A percentile compares a stretch with the other conserved stretches of the same genome.
Evolutionary conservation across 1,284 basidiomycete species (phyloP).

Genomic region (Trametes pubescens): DNA sequence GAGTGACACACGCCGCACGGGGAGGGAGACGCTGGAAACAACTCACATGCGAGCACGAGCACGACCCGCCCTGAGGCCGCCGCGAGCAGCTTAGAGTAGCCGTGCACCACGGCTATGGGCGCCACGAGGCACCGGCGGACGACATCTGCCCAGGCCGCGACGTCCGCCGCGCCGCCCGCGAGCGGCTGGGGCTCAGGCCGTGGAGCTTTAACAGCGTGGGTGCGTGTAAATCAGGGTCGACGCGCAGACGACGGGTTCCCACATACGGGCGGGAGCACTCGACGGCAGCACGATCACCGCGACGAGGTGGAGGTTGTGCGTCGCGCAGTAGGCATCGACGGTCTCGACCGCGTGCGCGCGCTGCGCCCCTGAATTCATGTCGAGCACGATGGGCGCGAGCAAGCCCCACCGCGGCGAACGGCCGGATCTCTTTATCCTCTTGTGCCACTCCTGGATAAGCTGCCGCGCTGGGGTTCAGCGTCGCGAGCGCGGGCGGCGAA

Average conservation of each 20-base stretch:
- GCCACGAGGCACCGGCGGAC: constrained; percentile 39
- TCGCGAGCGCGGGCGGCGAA: constrained; percentile 7
- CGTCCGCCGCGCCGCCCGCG: constrained; percentile 19
- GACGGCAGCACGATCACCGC: constrained; percentile 40
- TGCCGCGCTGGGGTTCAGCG: constrained; percentile 21
- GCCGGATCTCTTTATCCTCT: constrained; percentile 42
- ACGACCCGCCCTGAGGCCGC: constrained; percentile 43
- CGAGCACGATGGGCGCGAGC: constrained; percentile 44
- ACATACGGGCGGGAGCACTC: constrained; percentile 23
- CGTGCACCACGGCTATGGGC: constrained; percentile 41
- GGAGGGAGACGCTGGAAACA: constrained; percentile 7
- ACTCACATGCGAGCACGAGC: constrained; percentile 38
- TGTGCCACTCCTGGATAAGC: constrained; percentile 48
- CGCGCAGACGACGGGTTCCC: constrained; percentile 16
- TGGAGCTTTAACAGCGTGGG: constrained; percentile 11
- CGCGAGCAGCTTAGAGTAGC: constrained; percentile 41
- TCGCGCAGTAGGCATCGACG: constrained; percentile 42
- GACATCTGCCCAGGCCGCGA: constrained; percentile 36
- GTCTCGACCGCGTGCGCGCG: constrained; percentile 44
- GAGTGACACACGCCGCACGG: constrained; percentile 17
- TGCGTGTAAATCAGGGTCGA: constrained; percentile 25
- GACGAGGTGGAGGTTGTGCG: constrained; percentile 42
- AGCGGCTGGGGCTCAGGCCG: constrained; percentile 15
- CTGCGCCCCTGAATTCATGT: constrained; percentile 40
- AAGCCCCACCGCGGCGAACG: constrained; percentile 45